Evolutionary conservation across 129 eudicot genomes (phyloP).

Genomic region (Cynara cardunculus): DNA sequence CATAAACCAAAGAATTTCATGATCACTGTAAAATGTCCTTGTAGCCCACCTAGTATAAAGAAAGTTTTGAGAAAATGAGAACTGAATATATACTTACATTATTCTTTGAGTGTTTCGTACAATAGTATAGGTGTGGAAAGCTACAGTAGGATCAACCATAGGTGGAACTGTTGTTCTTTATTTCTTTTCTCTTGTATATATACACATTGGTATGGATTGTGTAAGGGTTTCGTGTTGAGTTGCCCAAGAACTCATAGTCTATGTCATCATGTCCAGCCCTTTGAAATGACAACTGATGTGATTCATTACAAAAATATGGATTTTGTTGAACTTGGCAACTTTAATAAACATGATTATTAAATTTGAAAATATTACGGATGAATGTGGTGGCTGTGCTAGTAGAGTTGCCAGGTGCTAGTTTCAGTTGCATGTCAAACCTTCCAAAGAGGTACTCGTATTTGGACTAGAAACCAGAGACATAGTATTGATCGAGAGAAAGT

Average conservation of each 20-base stretch:
- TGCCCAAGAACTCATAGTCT: slow-evolving; percentile 14
- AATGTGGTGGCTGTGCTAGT: too few species aligned
- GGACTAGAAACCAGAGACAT: too few species aligned
- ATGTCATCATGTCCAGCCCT: slow-evolving; percentile 13
- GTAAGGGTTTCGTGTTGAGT: not conserved
- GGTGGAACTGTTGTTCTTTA: slow-evolving; percentile 42
- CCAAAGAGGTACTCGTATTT: too few species aligned
- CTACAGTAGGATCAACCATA: slow-evolving; percentile 39
- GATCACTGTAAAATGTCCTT: too few species aligned
- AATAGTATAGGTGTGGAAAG: slow-evolving; percentile 43
- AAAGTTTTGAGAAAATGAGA: not conserved
- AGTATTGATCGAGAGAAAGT: too few species aligned
- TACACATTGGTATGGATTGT: slow-evolving; percentile 28
- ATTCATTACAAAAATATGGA: too few species aligned
- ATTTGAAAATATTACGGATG: too few species aligned
- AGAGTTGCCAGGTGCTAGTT: too few species aligned
- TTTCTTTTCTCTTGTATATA: slow-evolving; percentile 36
- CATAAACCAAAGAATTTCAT: not conserved
- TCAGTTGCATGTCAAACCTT: too few species aligned
- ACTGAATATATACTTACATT: slow-evolving; percentile 26
- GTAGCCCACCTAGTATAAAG: too few species aligned
- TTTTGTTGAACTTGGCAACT: too few species aligned
- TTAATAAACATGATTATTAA: too few species aligned
- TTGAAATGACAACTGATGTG: not conserved
- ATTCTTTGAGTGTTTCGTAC: slow-evolving; percentile 37